These are phyloP conservation scores for Linnemannia schmuckeri DNA, from an alignment of 192 early-diverging fungal species.

Conservation along the genomic window DNA sequence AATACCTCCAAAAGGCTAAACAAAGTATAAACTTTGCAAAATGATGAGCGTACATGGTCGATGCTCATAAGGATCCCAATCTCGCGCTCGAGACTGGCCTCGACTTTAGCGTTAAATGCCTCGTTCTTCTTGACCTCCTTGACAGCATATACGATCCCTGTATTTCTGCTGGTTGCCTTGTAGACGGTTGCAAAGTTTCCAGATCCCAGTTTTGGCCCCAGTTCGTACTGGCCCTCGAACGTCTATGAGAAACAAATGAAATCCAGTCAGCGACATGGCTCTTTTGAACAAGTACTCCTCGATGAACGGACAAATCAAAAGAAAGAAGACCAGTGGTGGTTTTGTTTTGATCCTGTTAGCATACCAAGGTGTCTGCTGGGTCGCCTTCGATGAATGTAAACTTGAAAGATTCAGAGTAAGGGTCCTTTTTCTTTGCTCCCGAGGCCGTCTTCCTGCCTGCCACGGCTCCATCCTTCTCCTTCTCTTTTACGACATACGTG, in stretches of 20 bases:
- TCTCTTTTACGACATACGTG: constrained; percentile 67
- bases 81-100: constrained; percentile 72
- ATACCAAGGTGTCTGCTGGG: constrained; percentile 36
- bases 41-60: constrained; percentile 62
- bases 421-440: background rate
- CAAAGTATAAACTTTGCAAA: background rate
- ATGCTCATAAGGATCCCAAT: constrained; percentile 78
- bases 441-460: background rate
- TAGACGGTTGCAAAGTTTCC: constrained; percentile 79
- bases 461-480: background rate
- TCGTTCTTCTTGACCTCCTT: constrained; percentile 83
- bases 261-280: background rate
- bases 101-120: constrained; percentile 75
- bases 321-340: background rate
- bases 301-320: background rate
- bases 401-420: background rate
- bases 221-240: constrained; percentile 51
- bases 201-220: constrained; percentile 47
- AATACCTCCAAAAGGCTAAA: background rate
- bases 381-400: constrained; percentile 55
- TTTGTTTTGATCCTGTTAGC: background rate
- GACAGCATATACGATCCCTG: constrained; percentile 73
- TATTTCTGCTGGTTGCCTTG: constrained; percentile 62
- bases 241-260: constrained; percentile 26
- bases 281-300: background rate